Percentiles rank a stretch among this genome's conserved stretches.
phyloP scores from a whole-genome alignment of 1,284 basidiomycete species.

The Tylopilus sp. region DNA sequence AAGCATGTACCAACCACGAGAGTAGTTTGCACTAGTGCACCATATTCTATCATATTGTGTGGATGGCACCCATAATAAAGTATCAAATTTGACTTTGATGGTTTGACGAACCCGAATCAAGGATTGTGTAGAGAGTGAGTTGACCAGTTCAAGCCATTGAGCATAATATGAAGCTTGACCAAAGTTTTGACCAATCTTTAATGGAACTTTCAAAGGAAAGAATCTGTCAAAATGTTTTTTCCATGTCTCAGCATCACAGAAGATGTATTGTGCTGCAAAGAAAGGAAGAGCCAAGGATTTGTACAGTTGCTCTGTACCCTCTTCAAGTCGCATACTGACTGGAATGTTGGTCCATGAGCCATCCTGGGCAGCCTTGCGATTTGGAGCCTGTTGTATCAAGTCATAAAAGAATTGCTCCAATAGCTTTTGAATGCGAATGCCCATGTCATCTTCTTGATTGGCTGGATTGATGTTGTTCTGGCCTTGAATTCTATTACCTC shows the following conservation, averaged over 20 bases:
- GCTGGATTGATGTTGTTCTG: not conserved
- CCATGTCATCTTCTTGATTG: not conserved
- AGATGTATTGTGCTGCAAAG: not conserved
- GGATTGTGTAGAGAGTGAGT: not conserved
- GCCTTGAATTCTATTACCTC: not conserved
- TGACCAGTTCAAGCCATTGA: not conserved
- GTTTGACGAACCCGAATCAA: not conserved
- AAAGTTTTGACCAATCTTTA: not conserved
- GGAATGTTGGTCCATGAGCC: constrained; percentile 24
- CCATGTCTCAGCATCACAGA: not conserved
- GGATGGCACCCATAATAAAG: constrained; percentile 1
- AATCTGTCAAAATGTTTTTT: constrained; percentile 1
- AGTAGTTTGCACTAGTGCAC: not conserved
- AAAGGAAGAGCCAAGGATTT: not conserved
- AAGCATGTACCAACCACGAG: no score
- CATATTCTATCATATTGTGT: constrained; percentile 10
- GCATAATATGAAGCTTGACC: not conserved
- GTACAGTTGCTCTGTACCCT: not conserved
- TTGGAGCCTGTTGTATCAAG: constrained; percentile 18
- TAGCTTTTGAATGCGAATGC: not conserved
- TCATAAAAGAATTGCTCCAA: constrained; percentile 22
- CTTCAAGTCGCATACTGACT: fast-evolving
- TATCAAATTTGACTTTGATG: not conserved
- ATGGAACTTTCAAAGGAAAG: not conserved
- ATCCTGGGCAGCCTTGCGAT: not conserved